These are phyloP conservation scores for Wickerhamomyces queroliae DNA, from an alignment of 805 yeast species.

Conservation along the genomic window DNA sequence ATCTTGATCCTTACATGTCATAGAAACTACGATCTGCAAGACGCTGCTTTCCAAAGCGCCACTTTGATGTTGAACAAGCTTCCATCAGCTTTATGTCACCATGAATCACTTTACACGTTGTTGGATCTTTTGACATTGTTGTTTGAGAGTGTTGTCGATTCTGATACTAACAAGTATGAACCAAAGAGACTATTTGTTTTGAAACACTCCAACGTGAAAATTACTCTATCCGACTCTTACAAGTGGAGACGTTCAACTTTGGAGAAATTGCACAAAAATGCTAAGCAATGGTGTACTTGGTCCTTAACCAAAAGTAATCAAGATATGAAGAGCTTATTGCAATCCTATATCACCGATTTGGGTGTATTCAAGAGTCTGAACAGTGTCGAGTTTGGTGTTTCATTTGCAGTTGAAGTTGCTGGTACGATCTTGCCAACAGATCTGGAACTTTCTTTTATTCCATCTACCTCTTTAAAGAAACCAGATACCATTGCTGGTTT, in stretches of 20 bases:
- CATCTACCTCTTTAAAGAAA: conserved; percentile 28
- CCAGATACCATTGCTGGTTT: conserved; percentile 65
- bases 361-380: conserved; percentile 28
- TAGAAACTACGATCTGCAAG: conserved; percentile 67
- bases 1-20: conserved; percentile 73
- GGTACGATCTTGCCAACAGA: conserved; percentile 65
- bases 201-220: conserved; percentile 32
- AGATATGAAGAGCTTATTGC: conserved; percentile 76
- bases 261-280: conserved; percentile 47
- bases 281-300: conserved; percentile 61
- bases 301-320: conserved; percentile 55
- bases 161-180: conserved; percentile 77
- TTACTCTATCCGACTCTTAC: conserved; percentile 65
- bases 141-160: conserved; percentile 77
- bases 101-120: conserved; percentile 64
- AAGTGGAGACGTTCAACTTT: conserved; percentile 71
- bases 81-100: conserved; percentile 79
- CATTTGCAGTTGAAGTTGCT: conserved; percentile 89
- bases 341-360: conserved; percentile 59
- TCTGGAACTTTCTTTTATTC: conserved; percentile 51
- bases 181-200: conserved; percentile 67
- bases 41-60: conserved; percentile 73
- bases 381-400: conserved; percentile 69
- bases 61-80: conserved; percentile 56
- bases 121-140: conserved; percentile 75